phyloP scores from a whole-genome alignment of 2,329 filamentous ascomycete species.

The Nectriaceae sp. region DNA sequence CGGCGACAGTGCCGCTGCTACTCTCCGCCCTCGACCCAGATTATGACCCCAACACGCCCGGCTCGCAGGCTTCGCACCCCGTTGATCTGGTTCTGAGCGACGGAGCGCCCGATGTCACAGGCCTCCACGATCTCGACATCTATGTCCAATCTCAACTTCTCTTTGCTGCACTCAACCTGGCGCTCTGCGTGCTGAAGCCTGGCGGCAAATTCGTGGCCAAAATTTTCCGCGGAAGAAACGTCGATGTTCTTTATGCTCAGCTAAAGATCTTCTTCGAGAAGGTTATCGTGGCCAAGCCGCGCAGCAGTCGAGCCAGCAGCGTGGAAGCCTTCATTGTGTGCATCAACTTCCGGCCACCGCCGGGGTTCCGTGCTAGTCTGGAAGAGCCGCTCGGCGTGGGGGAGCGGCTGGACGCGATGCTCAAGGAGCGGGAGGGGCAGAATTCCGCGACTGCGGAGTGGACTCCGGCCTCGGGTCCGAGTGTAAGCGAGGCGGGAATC shows the following conservation, averaged over 20 bases:
- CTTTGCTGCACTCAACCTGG: constrained; percentile 90
- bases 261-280: constrained; percentile 84
- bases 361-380: constrained; percentile 73
- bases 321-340: constrained; percentile 97
- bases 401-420: constrained; percentile 53
- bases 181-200: constrained; percentile 86
- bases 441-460: constrained; percentile 41
- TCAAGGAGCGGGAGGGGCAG: constrained; percentile 42
- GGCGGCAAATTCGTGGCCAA: constrained; percentile 98
- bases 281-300: constrained; percentile 89
- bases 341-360: constrained; percentile 80
- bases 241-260: constrained; percentile 94
- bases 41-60: constrained; percentile 49
- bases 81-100: constrained; percentile 96
- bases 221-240: constrained; percentile 92
- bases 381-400: constrained; percentile 74
- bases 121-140: constrained; percentile 95
- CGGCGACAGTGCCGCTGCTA: constrained; percentile 87
- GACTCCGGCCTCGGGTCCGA: constrained; percentile 45
- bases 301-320: constrained; percentile 93
- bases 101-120: constrained; percentile 94
- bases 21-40: constrained; percentile 81
- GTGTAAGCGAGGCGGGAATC: constrained; percentile 36
- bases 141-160: constrained; percentile 96
- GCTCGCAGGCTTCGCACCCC: constrained; percentile 64